These are phyloP conservation scores for Penicillium desertorum DNA, from an alignment of 495 filamentous ascomycete genomes.

Conservation along the genomic window DNA sequence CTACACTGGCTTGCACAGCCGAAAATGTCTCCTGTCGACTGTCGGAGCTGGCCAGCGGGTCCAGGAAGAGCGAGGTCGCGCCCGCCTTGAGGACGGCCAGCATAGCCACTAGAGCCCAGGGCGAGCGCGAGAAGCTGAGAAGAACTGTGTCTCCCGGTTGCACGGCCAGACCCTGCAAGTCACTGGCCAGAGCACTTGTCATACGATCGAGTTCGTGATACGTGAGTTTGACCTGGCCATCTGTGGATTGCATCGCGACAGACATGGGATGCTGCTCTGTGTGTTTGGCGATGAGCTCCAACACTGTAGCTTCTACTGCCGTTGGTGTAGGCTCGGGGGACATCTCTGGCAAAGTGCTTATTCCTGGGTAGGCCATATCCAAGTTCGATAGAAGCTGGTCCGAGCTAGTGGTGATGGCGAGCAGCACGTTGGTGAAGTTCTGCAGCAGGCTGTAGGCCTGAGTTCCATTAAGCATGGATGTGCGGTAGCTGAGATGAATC, in stretches of 20 bases:
- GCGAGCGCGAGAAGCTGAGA: conserved; percentile 3
- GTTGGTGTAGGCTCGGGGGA: too few species aligned
- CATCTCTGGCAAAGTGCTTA: too few species aligned
- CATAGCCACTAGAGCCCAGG: conserved; percentile 4
- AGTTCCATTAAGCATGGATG: conserved; percentile 1
- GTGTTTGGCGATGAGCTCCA: background rate
- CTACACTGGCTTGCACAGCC: too few species aligned
- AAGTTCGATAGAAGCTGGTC: conserved; percentile 2
- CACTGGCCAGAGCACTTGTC: background rate
- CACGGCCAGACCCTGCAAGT: conserved; percentile 1
- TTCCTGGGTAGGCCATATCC: background rate
- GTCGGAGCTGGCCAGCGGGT: too few species aligned
- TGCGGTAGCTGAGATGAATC: conserved; percentile 27
- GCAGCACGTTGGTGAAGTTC: conserved; percentile 3
- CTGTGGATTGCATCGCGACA: too few species aligned
- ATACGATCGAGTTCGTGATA: too few species aligned
- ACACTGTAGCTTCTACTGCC: background rate
- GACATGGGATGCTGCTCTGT: background rate
- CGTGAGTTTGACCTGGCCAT: too few species aligned
- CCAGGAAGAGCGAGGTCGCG: background rate
- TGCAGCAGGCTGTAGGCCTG: conserved; percentile 6
- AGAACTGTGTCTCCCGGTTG: conserved; percentile 5
- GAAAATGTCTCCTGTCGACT: too few species aligned
- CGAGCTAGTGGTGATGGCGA: background rate
- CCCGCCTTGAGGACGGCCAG: conserved; percentile 1